These are phyloP conservation scores for Adansonia gregorii DNA, from an alignment of 441 rosid genomes.

Conservation along the genomic window DNA sequence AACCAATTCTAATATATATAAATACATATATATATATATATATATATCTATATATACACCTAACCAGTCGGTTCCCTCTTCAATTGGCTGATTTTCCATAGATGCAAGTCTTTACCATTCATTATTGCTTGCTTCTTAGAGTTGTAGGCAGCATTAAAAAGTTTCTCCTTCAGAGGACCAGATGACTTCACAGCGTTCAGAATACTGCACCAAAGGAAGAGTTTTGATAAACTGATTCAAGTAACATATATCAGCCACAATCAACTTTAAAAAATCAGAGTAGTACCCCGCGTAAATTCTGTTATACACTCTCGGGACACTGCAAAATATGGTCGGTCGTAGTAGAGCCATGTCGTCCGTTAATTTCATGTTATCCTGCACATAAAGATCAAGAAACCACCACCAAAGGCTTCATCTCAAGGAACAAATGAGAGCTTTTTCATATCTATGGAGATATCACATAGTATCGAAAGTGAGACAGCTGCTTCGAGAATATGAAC, in stretches of 20 bases:
- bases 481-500: no score
- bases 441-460: not conserved
- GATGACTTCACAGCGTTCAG: slow-evolving; percentile 84
- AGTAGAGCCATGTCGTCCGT: slow-evolving; percentile 93
- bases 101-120: slow-evolving; percentile 57
- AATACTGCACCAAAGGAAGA: slow-evolving; percentile 58
- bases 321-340: slow-evolving; percentile 91
- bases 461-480: not conserved
- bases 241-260: slow-evolving; percentile 24
- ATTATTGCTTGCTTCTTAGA: slow-evolving; percentile 92
- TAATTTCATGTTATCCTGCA: slow-evolving; percentile 91
- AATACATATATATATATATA: no score
- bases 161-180: slow-evolving; percentile 80
- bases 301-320: slow-evolving; percentile 95
- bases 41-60: no score
- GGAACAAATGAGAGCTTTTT: slow-evolving; percentile 19
- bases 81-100: no score
- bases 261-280: slow-evolving; percentile 28
- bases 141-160: slow-evolving; percentile 93
- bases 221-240: slow-evolving; percentile 22
- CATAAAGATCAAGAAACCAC: slow-evolving; percentile 18
- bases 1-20: no score
- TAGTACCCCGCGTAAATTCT: slow-evolving; percentile 88
- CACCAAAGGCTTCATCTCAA: slow-evolving; percentile 21
- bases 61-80: no score